Base-by-base conservation (phyloP, 331 rosid genomes). In the Rosa hybrid region DNA sequence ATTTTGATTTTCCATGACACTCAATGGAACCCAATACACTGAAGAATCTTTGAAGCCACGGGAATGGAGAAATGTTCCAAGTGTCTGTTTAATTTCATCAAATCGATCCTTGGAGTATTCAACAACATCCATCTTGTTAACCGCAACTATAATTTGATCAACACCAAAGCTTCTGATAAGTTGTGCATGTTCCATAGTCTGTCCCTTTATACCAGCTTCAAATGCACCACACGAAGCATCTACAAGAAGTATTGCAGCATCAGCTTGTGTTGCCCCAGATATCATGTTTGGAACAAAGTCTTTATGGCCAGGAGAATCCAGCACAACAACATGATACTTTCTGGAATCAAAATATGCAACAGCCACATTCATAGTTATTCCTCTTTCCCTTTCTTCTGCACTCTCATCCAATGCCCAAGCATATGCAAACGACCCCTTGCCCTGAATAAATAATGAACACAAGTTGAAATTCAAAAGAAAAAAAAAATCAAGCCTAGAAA, bases 391-490 rank as follows among this genome's bases (percentile, higher is more conserved):
- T 85, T 96, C 99, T 83, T 96, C 99, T 45, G 99, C 78, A 72
- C 97, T 96, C 89, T 96, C 97, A 81, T 96, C 99, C 83, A 96
- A 84, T 77, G 99, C 99, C 98, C 98, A 93, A 71, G 99, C 99
- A 89, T 88, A 96, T 79, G 94, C 94, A 72, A 96, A 96, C 70
- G 99, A 96, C 34, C 97, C 99, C 82, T 93, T 96, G 53, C 99
- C 99, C 99, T 96, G 92, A 21, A 77, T 23, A 39, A 81, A 75
- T 39, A 44, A 75, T 23, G 73, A 77, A 77, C 59, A 82, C 30
- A 16, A 18, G 45, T 34, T 53, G 17, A 30, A 38, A 64, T 45
- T 45, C 1, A 13, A 27, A 16, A 12, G 11, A 12, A n/a, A 82
- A 44, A 30, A 77, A 85, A 65, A 46, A 81, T 50, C 81, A 74